Conservation (phyloP, 352 stramenopile genomes). For the Pythium periplocum region DNA sequence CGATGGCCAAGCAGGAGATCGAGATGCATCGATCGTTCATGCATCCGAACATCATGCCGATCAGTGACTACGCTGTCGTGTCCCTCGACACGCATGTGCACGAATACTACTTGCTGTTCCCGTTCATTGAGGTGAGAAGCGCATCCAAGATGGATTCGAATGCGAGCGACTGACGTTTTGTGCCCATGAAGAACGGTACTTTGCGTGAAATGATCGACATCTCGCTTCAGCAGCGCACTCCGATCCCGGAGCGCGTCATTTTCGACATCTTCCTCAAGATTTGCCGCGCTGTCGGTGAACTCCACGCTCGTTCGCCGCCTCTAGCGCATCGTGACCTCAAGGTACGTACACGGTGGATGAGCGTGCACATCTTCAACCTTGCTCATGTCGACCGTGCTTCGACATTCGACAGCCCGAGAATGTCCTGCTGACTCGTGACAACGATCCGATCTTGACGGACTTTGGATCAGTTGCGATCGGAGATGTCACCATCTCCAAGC, state of each 20-base stretch:
- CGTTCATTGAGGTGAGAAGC: constrained; percentile 63
- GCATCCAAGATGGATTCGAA: too few species aligned
- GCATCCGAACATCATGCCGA: constrained; percentile 82
- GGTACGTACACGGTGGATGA: constrained; percentile 16
- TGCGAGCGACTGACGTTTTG: too few species aligned
- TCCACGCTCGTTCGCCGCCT: constrained; percentile 65
- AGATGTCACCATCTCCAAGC: constrained; percentile 60
- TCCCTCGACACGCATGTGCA: constrained; percentile 33
- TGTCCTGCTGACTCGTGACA: constrained; percentile 68
- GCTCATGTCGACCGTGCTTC: too few species aligned
- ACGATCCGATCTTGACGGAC: constrained; percentile 85
- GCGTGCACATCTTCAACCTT: too few species aligned
- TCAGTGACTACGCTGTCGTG: constrained; percentile 70
- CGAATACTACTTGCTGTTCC: constrained; percentile 85
- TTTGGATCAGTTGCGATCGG: constrained; percentile 75
- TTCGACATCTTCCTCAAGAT: constrained; percentile 83
- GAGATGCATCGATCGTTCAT: constrained; percentile 63
- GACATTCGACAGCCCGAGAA: constrained; percentile 66
- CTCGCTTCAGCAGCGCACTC: constrained; percentile 32
- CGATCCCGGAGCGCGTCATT: constrained; percentile 61
- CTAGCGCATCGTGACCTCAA: constrained; percentile 87
- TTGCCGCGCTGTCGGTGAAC: constrained; percentile 66
- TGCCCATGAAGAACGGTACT: constrained; percentile 52
- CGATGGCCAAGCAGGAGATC: constrained; percentile 79
- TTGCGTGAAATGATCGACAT: constrained; percentile 82